Evolutionary conservation across 208 protist species (phyloP), one percentile per base, ranked within the genome.

Genomic region (Leishmania braziliensis): DNA sequence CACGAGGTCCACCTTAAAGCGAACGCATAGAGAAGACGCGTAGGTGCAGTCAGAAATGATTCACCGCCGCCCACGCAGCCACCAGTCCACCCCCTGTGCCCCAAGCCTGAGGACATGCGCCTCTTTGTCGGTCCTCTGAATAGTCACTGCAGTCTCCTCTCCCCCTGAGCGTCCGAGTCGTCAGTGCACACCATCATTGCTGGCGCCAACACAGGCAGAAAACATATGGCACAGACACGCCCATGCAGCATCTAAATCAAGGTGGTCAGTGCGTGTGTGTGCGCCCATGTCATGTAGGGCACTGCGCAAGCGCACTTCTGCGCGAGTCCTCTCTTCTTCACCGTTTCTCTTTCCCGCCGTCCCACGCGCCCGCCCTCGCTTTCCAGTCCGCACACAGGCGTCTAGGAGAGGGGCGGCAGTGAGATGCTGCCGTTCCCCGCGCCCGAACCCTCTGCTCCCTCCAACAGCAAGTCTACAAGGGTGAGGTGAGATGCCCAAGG

Each of bases 361-460:
- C 8, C 1, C 62, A 29, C 53, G 69, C 39, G 46, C 33, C 46
- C 43, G 6, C 36, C 39, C 33, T 73, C 16, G 46, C 20, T 46
- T 36, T 50, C 5, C 1, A 26, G 39, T 26, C 69, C 8, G 9
- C 20, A 26, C 23, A 48, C 12, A 10, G n/a, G 26, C 6, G 16
- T 33, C 26, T 54, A 51, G 46, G 39, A 69, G 5, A 75, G 33
- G 18, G 66, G 56, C 5, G 46, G 54, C 48, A 69, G 85, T 0
- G 84, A 86, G 46, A 91, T 58, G 26, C 75, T 71, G 23, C 46
- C 56, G 2, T 70, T 65, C 8, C 78, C 69, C 50, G 46, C 70
- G 5, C 71, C 78, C 20, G 77, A 75, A 65, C 56, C 36, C 14
- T 48, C 51, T 1, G 10, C 73, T 5, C 51, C 79, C 20, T 43